These are phyloP conservation scores for Rhododendron henanense DNA, from an alignment of 148 eudicot species.

Conservation along the genomic window DNA sequence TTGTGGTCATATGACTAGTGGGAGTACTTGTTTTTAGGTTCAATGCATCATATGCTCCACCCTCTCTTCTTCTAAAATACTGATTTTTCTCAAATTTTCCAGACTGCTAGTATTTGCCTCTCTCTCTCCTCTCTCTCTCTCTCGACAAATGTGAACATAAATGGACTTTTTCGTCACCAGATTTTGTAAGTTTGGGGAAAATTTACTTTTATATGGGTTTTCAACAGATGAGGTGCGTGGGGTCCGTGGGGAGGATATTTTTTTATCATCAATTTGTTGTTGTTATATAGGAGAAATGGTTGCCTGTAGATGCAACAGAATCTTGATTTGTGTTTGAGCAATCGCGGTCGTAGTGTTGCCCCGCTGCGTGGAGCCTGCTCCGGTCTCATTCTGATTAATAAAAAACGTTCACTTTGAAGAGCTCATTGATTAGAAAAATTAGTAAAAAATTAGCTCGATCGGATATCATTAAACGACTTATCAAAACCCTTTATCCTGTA, in stretches of 20 bases:
- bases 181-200: background rate
- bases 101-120: background rate
- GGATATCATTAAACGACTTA: too few species aligned
- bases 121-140: slow-evolving; percentile 6
- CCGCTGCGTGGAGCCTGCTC: too few species aligned
- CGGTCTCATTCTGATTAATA: too few species aligned
- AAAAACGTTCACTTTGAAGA: too few species aligned
- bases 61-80: background rate
- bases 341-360: too few species aligned
- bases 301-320: background rate
- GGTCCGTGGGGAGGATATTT: slow-evolving; percentile 30
- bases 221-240: slow-evolving; percentile 27
- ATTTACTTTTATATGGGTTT: background rate
- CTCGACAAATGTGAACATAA: background rate
- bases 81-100: background rate
- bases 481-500: too few species aligned
- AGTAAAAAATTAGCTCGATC: too few species aligned
- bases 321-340: background rate
- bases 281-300: background rate
- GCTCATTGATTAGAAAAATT: too few species aligned
- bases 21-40: background rate
- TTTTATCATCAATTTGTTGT: slow-evolving; percentile 5
- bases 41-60: background rate
- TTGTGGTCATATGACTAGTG: background rate
- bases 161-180: background rate